A percentile compares a stretch with the other conserved stretches of the same genome.
Evolutionary conservation across 805 yeast genomes (phyloP).

Genomic region (Myxozyma monticola): DNA sequence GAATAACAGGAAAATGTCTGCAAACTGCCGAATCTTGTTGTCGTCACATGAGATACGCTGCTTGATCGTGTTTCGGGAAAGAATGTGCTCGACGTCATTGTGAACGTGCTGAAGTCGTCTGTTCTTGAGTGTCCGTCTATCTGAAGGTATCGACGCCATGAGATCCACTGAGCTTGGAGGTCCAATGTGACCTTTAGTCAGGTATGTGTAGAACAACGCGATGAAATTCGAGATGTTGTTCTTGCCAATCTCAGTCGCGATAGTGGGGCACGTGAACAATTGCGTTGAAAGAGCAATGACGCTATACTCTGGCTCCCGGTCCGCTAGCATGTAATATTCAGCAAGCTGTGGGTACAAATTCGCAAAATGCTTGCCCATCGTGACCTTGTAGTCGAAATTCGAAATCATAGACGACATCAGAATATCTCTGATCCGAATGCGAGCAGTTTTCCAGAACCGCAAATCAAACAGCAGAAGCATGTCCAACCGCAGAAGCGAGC

Average conservation of each 20-base stretch:
- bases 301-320: conserved; percentile 85
- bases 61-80: conserved; percentile 65
- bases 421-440: conserved; percentile 60
- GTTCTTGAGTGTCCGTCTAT: conserved; percentile 56
- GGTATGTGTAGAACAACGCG: conserved; percentile 61
- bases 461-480: conserved; percentile 59
- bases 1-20: conserved; percentile 65
- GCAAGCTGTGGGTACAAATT: conserved; percentile 77
- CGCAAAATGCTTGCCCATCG: conserved; percentile 76
- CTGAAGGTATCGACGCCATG: conserved; percentile 31
- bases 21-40: conserved; percentile 55
- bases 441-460: conserved; percentile 65
- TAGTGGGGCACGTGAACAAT: conserved; percentile 84
- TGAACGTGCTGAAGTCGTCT: conserved; percentile 77
- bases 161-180: conserved; percentile 47
- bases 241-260: conserved; percentile 59
- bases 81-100: conserved; percentile 73
- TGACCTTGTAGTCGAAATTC: conserved; percentile 53
- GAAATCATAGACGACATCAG: conserved; percentile 66
- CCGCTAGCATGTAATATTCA: conserved; percentile 67
- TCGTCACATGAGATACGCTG: conserved; percentile 47
- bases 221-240: conserved; percentile 64
- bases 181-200: conserved; percentile 54
- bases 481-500: conserved; percentile 26
- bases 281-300: conserved; percentile 77